phyloP scores from a whole-genome alignment of 257 asterid genomes.

The Schizonepeta tenuifolia region DNA sequence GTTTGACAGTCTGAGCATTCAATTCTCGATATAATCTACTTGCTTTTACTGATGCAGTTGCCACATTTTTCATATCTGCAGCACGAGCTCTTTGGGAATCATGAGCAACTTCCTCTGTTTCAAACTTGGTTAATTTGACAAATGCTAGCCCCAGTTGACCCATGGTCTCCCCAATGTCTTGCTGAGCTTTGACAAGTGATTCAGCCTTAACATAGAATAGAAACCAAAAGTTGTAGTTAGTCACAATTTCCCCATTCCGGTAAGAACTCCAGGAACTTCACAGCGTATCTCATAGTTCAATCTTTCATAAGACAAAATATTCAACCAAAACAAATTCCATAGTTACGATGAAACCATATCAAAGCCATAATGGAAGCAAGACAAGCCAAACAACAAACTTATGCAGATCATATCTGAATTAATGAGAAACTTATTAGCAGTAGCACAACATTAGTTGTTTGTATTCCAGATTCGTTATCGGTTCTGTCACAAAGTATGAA shows the following conservation, averaged over 20 bases:
- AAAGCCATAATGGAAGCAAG: slow-evolving; percentile 8
- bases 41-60: slow-evolving; percentile 96
- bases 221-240: slow-evolving; percentile 24
- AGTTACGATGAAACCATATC: slow-evolving; percentile 6
- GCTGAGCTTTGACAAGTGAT: slow-evolving; percentile 89
- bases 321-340: slow-evolving; percentile 7
- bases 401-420: background rate
- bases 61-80: slow-evolving; percentile 89
- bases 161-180: slow-evolving; percentile 95
- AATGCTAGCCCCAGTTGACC: slow-evolving; percentile 94
- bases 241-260: slow-evolving; percentile 3
- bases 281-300: background rate
- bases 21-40: slow-evolving; percentile 93
- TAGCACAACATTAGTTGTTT: background rate
- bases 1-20: slow-evolving; percentile 94
- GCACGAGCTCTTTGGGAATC: slow-evolving; percentile 88
- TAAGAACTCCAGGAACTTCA: background rate
- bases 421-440: slow-evolving; percentile 17
- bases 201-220: slow-evolving; percentile 67
- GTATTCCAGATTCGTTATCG: background rate
- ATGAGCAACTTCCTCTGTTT: slow-evolving; percentile 81
- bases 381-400: background rate
- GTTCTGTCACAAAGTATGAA: background rate
- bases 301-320: slow-evolving; percentile 8
- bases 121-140: slow-evolving; percentile 93